A percentile compares a stretch with the other conserved stretches of the same genome.
Evolutionary conservation across 108 stramenopile genomes (phyloP).

Genomic region (Fragilariopsis cylindrus): DNA sequence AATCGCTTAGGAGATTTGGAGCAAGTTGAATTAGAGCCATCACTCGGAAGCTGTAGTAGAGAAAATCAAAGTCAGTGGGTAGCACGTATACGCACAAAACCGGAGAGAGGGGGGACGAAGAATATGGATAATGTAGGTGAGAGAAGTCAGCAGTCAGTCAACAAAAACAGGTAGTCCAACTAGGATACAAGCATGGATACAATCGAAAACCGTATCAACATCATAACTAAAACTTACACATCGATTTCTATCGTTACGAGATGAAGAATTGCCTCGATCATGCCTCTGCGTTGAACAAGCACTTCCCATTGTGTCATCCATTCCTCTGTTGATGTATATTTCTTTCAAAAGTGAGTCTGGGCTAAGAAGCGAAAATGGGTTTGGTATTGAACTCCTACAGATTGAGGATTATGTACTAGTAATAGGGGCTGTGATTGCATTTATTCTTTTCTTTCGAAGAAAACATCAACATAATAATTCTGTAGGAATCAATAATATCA

Average conservation of each 20-base stretch:
- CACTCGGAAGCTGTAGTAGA: neutral
- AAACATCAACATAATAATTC: too few relatives aligned
- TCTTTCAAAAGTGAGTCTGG: neutral
- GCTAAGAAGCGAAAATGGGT: neutral
- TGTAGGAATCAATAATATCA: too few relatives aligned
- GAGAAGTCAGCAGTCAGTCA: neutral
- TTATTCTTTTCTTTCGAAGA: too few relatives aligned
- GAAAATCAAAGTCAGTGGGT: neutral
- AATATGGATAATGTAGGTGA: neutral
- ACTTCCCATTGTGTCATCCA: conserved; percentile 60
- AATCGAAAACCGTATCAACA: neutral
- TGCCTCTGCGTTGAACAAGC: conserved; percentile 48
- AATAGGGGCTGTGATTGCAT: too few relatives aligned
- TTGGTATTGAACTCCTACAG: neutral
- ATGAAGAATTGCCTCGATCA: conserved; percentile 32
- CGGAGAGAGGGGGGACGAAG: neutral
- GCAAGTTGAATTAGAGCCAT: neutral
- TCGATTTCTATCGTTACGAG: conserved; percentile 22
- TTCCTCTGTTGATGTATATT: neutral
- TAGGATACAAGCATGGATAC: neutral
- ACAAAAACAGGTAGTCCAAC: neutral
- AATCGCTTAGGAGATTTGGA: conserved; percentile 24
- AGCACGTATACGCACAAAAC: neutral
- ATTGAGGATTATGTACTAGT: too few relatives aligned
- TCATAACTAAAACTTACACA: neutral